Conservation (phyloP, 805 yeast genomes). For the Naumovozyma castellii region DNA sequence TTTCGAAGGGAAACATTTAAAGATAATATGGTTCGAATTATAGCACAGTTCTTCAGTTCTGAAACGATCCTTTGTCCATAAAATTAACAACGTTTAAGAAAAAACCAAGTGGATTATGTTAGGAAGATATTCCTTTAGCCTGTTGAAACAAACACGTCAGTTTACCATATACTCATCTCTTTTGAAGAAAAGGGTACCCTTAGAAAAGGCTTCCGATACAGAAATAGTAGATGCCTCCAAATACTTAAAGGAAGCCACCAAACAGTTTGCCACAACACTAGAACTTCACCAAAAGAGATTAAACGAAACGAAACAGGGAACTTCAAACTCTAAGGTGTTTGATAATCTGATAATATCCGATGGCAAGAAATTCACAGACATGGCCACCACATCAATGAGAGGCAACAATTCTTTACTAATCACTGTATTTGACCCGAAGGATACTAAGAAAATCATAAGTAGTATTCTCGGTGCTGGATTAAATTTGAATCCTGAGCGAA, state of each 20-base stretch:
- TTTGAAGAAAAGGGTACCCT: background rate
- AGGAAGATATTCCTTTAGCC: background rate
- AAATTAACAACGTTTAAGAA: too few relatives aligned
- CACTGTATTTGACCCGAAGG: constrained; percentile 81
- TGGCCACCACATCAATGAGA: constrained; percentile 64
- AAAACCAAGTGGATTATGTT: background rate
- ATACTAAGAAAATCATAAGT: constrained; percentile 59
- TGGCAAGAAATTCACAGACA: constrained; percentile 41
- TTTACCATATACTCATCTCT: background rate
- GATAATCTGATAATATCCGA: constrained; percentile 47
- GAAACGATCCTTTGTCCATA: too few relatives aligned
- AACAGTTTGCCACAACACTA: constrained; percentile 37
- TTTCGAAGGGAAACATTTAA: too few relatives aligned
- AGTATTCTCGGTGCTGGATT: constrained; percentile 59
- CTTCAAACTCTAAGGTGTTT: constrained; percentile 56
- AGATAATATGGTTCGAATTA: too few relatives aligned
- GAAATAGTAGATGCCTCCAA: background rate
- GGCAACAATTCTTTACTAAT: constrained; percentile 58
- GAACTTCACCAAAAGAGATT: constrained; percentile 46
- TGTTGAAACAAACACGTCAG: background rate
- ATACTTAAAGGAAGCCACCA: constrained; percentile 6
- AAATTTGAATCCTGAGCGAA: constrained; percentile 73
- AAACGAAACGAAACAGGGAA: constrained; percentile 60
- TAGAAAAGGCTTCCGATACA: background rate
- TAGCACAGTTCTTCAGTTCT: too few relatives aligned